These are phyloP conservation scores for Medicago truncatula DNA, from an alignment of 306 rosid species.

Conservation along the genomic window DNA sequence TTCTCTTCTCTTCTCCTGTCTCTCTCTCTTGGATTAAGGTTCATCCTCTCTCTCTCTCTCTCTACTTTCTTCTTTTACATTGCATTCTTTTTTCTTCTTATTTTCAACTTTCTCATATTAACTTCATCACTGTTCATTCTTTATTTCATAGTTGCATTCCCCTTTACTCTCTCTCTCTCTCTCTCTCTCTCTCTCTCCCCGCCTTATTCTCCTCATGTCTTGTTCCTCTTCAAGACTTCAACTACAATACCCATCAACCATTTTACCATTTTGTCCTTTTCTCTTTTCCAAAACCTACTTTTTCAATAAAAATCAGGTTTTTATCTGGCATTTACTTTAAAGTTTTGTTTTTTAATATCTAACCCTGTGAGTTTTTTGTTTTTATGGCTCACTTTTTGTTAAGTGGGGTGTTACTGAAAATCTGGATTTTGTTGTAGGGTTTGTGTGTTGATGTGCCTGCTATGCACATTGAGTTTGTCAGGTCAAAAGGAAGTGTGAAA, in stretches of 20 bases:
- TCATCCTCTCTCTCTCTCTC: conserved; percentile 19
- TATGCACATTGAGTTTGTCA: conserved; percentile 64
- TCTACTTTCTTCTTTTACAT: conserved; percentile 47
- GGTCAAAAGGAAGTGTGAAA: conserved; percentile 55
- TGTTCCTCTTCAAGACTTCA: conserved; percentile 31
- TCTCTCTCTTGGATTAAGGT: conserved; percentile 29
- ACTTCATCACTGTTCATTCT: conserved; percentile 23
- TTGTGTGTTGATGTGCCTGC: conserved; percentile 53
- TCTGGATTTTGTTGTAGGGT: conserved; percentile 70
- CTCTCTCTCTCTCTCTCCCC: conserved; percentile 47
- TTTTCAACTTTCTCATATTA: conserved; percentile 22
- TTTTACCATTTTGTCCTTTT: conserved; percentile 54
- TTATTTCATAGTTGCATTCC: neutral
- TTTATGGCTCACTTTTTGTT: conserved; percentile 53
- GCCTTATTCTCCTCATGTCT: conserved; percentile 65
- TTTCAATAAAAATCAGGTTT: conserved; percentile 56
- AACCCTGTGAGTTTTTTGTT: conserved; percentile 33
- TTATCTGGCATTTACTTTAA: conserved; percentile 60
- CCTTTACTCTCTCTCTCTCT: neutral
- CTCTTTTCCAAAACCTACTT: conserved; percentile 42
- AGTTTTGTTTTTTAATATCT: conserved; percentile 30
- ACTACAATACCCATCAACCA: conserved; percentile 67
- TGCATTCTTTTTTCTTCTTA: neutral
- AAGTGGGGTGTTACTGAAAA: conserved; percentile 46
- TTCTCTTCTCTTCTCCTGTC: conserved; percentile 1